Base-by-base conservation (phyloP, 2,329 filamentous ascomycete genomes). In the Sporothrix inflata region DNA sequence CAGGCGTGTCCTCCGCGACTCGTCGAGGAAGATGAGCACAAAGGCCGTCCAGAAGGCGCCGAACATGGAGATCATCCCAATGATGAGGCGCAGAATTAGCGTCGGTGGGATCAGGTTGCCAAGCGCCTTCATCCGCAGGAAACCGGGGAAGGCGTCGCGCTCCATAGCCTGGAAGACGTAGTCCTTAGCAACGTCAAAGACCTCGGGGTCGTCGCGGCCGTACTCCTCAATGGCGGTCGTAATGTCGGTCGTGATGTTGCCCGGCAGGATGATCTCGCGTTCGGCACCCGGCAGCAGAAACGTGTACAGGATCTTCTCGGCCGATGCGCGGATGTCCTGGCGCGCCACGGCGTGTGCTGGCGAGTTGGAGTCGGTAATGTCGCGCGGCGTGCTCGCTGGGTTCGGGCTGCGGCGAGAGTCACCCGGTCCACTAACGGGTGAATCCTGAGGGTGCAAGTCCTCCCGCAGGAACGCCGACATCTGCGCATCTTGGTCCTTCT, bases 111-210 rank as follows among this genome's bases (percentile, higher is more conserved):
- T 95, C 16, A 99, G 87, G 79, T 99, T 99, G 73, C 97, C 97
- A 30, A 99, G 86, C 2, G 96, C 96, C 83, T 98, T 98, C 83
- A 94, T 93, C 79, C 95, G 89, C 73, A 99, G 86, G 82, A 99
- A 99, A 0, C 95, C 95, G 0, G 97, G 96, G 80, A 97, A 99
- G n/a, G 97, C 96, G 83, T 99, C 96, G 71, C 97, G 90, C 83
- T 99, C 97, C 96, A 99, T 99, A 45, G 97, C 97, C 83, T 99
- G 97, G 82, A 98, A 99, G 74, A 98, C 96, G 80, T 98, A 99
- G 83, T 99, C 96, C 85, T 99, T 99, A 71, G 96, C 96, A 24
- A 93, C 90, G 80, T 98, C 96, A 78, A 99, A 99, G 14, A 99
- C 92, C 81, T 99, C 96, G 0, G 96, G 96, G 79, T 99, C 96